Evolutionary conservation across 2,329 filamentous ascomycete species (phyloP), one percentile per base, ranked within the genome.

Genomic region (Alternaria brassicicola): DNA sequence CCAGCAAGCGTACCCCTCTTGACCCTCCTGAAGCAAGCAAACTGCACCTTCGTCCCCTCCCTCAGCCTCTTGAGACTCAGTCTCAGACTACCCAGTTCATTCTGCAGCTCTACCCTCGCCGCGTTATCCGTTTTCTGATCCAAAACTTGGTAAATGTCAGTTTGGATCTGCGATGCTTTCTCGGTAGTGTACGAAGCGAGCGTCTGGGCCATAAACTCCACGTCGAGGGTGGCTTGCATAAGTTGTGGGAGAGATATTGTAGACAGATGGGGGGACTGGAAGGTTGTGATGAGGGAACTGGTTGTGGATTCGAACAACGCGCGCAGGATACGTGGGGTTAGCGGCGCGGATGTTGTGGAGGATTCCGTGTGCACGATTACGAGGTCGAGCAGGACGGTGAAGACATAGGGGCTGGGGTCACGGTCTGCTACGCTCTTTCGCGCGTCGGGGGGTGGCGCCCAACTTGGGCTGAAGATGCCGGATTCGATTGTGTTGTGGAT

Each of bases 141-240:
- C 15, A 99, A 82, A 74, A 95, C 92, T 64, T 95, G 87, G 78
- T 98, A 99, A 46, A 99, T 94, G 75, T 93, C 88, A 67, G 90
- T 90, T 80, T 98, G 95, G 13, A 91, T 84, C 73, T 93, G 88
- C 7, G 88, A 88, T 3, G 93, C 92, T 49, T 87, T 85, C 56
- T 96, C 90, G 0, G 92, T 95, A 0, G 92, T 95, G 77, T 96
- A 99, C 67, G 93, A 89, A 60, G 87, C 91, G 31, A 99, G 84
- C 5, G 94, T 97, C 80, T 99, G 95, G 1, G 93, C 92, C 56
- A 98, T 89, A 73, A 99, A 98, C 78, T 99, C 95, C 1, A 97
- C 93, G 72, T 99, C 95, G 1, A 99, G 86, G 0, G 95, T 99
- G 1, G 96, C 96, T 79, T 99, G 96, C 89, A 98, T 96, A 49